Evolutionary conservation across 371 early-diverging fungal species (phyloP), one percentile per base, ranked within the genome.

Genomic region (Dinochytrium kinnereticum): DNA sequence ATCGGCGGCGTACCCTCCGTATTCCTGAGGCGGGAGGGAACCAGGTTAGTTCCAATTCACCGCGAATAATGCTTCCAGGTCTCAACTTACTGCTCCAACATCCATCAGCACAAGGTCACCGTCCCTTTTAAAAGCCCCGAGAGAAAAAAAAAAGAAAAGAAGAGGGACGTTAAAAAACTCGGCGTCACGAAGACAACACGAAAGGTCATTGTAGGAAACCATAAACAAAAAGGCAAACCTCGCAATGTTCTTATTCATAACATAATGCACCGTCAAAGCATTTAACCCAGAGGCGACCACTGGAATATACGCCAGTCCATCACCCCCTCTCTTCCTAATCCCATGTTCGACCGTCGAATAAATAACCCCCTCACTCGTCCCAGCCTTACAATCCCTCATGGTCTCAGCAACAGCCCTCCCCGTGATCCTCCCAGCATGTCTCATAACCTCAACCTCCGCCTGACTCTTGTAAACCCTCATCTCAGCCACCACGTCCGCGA

Each of bases 251-350:
- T 93, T 89, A 79, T 98, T 98, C 68, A 89, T 85, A 31, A 96
- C 96, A 82, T 97, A 98, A 78, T 98, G 99, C 87, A 98, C 86
- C 3, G 92, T 90, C 70, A 95, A 81, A 5, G 96, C 96, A 75
- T 96, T 95, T 33, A 86, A 86, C n/a, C 97, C 97, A 19, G 92
- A 89, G 1, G 96, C 98, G 31, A 97, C 94, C 0, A 98, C 99
- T 1, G 99, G 99, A 5, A 98, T 96, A 82, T 97, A 98, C 3
- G 96, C 95, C 37, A 94, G 82, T n/a, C 90, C 89, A 49, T 85
- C 88, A 0, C 92, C 90, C 0, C 93, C 94, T 40, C 87, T 81
- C 83, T 85, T 82, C 61, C 91, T 84, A 51, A 88, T 88, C 38
- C 92, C 88, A 76, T 88, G 92, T 65, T 95, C 96, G 68, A 95